Base-by-base conservation (phyloP, 2,329 filamentous ascomycete species). In the Dactylonectria macrodidyma region DNA sequence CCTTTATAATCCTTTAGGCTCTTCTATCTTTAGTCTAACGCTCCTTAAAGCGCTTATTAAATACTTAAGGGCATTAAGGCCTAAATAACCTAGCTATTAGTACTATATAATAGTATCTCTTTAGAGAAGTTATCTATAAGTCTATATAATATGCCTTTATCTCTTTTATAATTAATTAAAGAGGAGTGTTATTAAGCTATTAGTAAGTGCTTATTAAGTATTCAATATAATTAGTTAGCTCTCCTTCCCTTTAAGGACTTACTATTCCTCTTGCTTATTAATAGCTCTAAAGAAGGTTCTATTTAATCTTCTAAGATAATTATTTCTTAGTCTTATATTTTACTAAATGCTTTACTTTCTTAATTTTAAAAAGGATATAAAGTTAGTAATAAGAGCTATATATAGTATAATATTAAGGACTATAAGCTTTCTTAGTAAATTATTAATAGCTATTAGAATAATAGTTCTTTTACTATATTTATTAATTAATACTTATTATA, bases 141-240 rank as follows among this genome's bases (percentile, higher is more conserved):
- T 44, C 41, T n/a, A 44, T n/a, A 19, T 19, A 19, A 19, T 44
- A n/a, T 44, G 8, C n/a, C 0, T 44, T 2, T 19, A 30, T 30
- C 26, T 30, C 7, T 7, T 30, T 2, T 30, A 7, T 1, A 30
- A 2, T 30, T 30, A 30, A 7, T 30, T 30, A 5, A 1, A 5
- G 2, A 5, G 7, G 1, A n/a, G 6, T 4, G 3, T 1, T 16
- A n/a, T 2, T 5, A 8, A n/a, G 7, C 8, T 8, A 3, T 5
- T 16, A 19, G 16, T 14, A 5, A 5, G n/a, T 16, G 2, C 3
- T 44, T n/a, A 19, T 7, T 16, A 19, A 44, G 41, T 44, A 44
- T 3, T 44, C 3, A 7, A 6, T n/a, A 16, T n/a, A 16, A 7
- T 30, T 2, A 5, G 3, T 16, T 19, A n/a, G 7, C 16, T 5